phyloP scores from a whole-genome alignment of 306 rosid genomes.

The Quercus alba region DNA sequence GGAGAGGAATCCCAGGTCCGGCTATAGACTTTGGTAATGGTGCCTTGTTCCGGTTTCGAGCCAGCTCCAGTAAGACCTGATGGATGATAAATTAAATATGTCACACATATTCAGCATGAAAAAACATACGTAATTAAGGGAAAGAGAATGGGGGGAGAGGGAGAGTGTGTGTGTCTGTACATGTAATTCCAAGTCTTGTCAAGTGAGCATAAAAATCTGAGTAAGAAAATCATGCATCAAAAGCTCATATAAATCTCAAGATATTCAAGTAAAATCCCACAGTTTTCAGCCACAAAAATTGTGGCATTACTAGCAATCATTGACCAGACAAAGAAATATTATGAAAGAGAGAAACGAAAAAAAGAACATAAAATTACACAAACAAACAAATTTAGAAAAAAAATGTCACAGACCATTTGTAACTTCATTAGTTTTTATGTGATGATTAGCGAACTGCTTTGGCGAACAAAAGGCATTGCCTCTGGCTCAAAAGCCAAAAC shows the following conservation, averaged over 20 bases:
- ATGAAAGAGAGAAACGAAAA: background rate
- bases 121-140: background rate
- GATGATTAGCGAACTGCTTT: background rate
- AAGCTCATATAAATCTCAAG: background rate
- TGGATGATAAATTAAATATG: conserved; percentile 9
- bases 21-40: conserved; percentile 65
- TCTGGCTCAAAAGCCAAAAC: background rate
- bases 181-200: background rate
- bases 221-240: background rate
- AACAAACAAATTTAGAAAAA: background rate
- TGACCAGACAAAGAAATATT: background rate
- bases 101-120: background rate
- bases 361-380: background rate
- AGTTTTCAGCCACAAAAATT: background rate
- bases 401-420: background rate
- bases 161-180: background rate
- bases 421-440: background rate
- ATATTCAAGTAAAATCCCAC: background rate
- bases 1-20: conserved; percentile 72
- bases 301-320: background rate
- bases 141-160: background rate
- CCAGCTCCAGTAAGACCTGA: conserved; percentile 80
- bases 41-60: conserved; percentile 73
- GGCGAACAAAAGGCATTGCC: background rate
- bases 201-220: background rate